Percentiles rank a stretch among this genome's conserved stretches.
Evolutionary conservation across 768 basidiomycete species (phyloP).

Genomic region (Tulasnella sp.): DNA sequence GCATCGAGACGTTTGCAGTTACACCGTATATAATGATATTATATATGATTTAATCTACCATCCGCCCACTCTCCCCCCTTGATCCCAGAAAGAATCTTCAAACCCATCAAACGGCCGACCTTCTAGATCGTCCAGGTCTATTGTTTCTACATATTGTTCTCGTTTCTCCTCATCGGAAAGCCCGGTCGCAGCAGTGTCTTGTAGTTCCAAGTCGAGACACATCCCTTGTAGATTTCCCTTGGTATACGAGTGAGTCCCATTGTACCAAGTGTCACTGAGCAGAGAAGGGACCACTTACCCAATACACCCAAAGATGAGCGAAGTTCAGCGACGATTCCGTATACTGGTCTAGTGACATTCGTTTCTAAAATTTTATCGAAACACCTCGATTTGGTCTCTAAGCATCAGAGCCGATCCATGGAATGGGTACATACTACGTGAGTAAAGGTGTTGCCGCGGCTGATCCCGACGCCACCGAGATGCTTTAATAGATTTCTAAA

Average conservation of each 20-base stretch:
- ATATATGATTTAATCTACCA: too few species aligned
- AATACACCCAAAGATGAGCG: too few species aligned
- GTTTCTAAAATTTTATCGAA: too few species aligned
- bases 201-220: constrained; percentile 15
- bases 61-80: constrained; percentile 17
- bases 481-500: constrained; percentile 7
- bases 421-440: too few species aligned
- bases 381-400: too few species aligned
- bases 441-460: too few species aligned
- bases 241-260: not conserved
- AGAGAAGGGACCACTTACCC: not conserved
- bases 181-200: not conserved
- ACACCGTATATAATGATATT: too few species aligned
- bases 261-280: not conserved
- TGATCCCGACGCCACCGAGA: too few species aligned
- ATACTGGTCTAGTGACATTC: too few species aligned
- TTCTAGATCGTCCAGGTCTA: constrained; percentile 4
- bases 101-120: constrained; percentile 7
- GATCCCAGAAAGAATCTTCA: constrained; percentile 11
- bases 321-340: too few species aligned
- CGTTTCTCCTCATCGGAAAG: not conserved
- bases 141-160: constrained; percentile 1
- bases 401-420: too few species aligned
- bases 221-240: not conserved
- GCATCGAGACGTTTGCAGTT: too few species aligned